A percentile compares a stretch with the other conserved stretches of the same genome.
phyloP scores from a whole-genome alignment of 768 basidiomycete genomes.

The Boletus barrowsii region DNA sequence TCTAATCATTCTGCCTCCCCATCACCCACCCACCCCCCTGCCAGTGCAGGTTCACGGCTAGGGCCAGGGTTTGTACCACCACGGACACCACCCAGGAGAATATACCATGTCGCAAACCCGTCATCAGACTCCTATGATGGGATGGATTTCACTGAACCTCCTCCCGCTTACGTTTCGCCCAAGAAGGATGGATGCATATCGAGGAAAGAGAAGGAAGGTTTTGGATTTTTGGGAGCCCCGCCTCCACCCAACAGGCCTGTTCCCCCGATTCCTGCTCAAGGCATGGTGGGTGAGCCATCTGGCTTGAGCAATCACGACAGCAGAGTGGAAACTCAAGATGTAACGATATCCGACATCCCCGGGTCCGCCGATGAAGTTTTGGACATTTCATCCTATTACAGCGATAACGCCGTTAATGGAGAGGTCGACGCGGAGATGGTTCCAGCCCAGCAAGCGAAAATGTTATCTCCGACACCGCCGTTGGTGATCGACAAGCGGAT shows the following conservation, averaged over 20 bases:
- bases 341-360: constrained; percentile 12
- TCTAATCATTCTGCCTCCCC: constrained; percentile 10
- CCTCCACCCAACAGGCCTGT: constrained; percentile 17
- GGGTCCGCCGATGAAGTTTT: constrained; percentile 25
- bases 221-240: not conserved
- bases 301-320: not conserved
- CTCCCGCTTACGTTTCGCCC: constrained; percentile 44
- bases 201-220: constrained; percentile 20
- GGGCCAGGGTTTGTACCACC: constrained; percentile 16
- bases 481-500: constrained; percentile 30
- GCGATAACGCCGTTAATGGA: constrained; percentile 1
- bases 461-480: constrained; percentile 27
- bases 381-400: constrained; percentile 27
- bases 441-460: constrained; percentile 3
- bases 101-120: constrained; percentile 43
- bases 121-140: constrained; percentile 24
- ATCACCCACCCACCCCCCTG: constrained; percentile 7
- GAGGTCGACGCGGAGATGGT: constrained; percentile 5
- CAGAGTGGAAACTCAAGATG: not conserved
- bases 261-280: constrained; percentile 13
- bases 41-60: not conserved
- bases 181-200: constrained; percentile 1
- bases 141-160: constrained; percentile 36
- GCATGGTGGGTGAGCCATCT: constrained; percentile 7
- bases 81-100: constrained; percentile 37